Conservation (phyloP, 768 basidiomycete species). For the Cystobasidium tubakii region DNA sequence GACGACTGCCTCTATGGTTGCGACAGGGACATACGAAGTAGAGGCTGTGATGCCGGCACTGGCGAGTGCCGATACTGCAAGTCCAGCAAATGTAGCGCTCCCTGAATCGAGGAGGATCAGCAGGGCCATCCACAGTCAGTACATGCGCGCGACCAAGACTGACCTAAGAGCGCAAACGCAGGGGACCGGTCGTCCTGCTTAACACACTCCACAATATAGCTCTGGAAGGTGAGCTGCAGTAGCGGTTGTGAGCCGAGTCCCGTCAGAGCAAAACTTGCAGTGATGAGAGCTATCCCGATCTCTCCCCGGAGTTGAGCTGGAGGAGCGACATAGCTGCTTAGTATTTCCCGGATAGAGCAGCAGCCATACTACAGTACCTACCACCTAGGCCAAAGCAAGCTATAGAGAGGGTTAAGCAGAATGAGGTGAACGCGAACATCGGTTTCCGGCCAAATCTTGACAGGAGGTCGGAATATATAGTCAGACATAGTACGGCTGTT, state of each 20-base stretch:
- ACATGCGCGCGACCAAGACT: neutral
- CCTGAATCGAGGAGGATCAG: neutral
- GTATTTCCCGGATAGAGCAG: neutral
- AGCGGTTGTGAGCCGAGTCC: constrained; percentile 29
- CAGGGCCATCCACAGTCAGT: neutral
- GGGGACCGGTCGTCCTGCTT: constrained; percentile 20
- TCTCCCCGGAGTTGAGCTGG: constrained; percentile 1
- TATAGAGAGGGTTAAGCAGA: constrained; percentile 25
- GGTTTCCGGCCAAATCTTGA: constrained; percentile 27
- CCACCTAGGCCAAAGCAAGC: constrained; percentile 26
- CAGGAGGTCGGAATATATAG: constrained; percentile 31
- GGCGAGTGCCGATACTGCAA: constrained; percentile 15
- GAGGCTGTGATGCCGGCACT: constrained; percentile 21
- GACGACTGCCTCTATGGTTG: no score
- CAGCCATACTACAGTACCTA: neutral
- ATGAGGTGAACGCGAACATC: constrained; percentile 32
- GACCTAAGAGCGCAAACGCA: constrained; percentile 22
- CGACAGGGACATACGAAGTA: constrained; percentile 17
- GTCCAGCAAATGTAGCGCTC: constrained; percentile 24
- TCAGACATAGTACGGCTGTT: constrained; percentile 29
- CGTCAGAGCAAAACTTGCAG: constrained; percentile 8
- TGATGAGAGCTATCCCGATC: constrained; percentile 20
- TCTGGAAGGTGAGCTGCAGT: constrained; percentile 32
- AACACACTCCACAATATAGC: constrained; percentile 32
- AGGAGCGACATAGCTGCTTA: no score